Evolutionary conservation across 441 rosid species (phyloP), one percentile per base, ranked within the genome.

Genomic region (Pelargonium cotyledonis): DNA sequence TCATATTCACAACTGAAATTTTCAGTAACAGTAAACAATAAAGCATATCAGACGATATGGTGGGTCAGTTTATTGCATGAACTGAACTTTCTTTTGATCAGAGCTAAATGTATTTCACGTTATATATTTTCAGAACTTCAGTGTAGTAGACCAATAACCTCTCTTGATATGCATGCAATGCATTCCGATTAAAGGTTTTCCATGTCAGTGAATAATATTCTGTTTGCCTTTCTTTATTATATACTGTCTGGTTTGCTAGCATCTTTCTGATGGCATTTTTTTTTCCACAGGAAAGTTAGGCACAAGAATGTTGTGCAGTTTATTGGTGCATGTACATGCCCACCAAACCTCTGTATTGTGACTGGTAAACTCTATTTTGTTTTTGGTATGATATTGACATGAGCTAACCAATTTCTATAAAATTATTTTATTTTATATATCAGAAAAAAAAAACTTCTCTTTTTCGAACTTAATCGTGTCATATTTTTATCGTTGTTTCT

Each of bases 301-400:
- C 99, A 92, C 78, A 95, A 89, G 83, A 95, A 95, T 76, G 91
- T 95, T 71, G 96, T 95, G 68, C 99, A 92, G 71, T 92, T 95
- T 75, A 88, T 95, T 4, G 99, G 99, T 71, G 99, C 97, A 63
- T 88, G 95, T 78, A 90, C 97, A 65, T 80, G 79, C 60, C 81
- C 96, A 78, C 95, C 97, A 80, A 83, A 82, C 76, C 83, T 85
- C 71, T 95, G 98, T 79, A 92, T 95, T 65, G 95, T 95, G 77
- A 92, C 98, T 0, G 97, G 99, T 89, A 80, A 75, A 63, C 47
- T 67, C 14, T 65, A 9, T 49, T 57, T 46, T 63, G 60, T 11
- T 64, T 77, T 68, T 75, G 60, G 19, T 53, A 16, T 53, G 16
- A 19, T 53, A 4, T 53, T 15, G 60, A 53, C 60, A 53, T n/a